phyloP scores from a whole-genome alignment of 176 grass and related monocot genomes.

The Bromus sterilis region DNA sequence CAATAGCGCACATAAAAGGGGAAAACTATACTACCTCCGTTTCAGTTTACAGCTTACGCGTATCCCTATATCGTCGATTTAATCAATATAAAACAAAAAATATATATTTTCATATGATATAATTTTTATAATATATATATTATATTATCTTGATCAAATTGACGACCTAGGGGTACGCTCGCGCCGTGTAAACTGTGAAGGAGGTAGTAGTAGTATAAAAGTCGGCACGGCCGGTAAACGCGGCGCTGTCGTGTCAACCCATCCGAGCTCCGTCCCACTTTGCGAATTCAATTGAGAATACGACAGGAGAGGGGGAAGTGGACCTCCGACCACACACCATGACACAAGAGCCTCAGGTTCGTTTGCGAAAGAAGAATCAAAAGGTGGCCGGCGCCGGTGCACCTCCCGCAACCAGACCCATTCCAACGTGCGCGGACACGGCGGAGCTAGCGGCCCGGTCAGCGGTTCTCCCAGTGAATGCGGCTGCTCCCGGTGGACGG shows the following conservation, averaged over 20 bases:
- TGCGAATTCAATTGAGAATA: background rate
- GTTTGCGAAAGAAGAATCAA: background rate
- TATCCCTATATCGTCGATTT: no score
- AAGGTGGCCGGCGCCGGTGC: conserved; percentile 16
- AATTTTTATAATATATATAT: no score
- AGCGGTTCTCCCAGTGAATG: background rate
- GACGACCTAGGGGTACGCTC: no score
- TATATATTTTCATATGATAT: no score
- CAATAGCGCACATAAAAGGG: no score
- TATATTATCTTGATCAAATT: no score
- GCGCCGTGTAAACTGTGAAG: no score
- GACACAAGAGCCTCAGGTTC: background rate
- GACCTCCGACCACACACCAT: background rate
- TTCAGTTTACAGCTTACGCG: no score
- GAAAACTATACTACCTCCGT: no score
- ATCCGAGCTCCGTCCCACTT: background rate
- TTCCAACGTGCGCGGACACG: background rate
- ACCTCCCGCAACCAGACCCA: background rate
- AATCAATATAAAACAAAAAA: no score
- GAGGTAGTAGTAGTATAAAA: no score
- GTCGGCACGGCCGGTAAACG: background rate
- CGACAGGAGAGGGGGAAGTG: background rate
- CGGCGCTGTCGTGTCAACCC: conserved; percentile 13
- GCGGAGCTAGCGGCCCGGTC: background rate
- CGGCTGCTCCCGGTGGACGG: background rate